phyloP scores from a whole-genome alignment of 208 protist species.

The Acanthamoeba triangularis region DNA sequence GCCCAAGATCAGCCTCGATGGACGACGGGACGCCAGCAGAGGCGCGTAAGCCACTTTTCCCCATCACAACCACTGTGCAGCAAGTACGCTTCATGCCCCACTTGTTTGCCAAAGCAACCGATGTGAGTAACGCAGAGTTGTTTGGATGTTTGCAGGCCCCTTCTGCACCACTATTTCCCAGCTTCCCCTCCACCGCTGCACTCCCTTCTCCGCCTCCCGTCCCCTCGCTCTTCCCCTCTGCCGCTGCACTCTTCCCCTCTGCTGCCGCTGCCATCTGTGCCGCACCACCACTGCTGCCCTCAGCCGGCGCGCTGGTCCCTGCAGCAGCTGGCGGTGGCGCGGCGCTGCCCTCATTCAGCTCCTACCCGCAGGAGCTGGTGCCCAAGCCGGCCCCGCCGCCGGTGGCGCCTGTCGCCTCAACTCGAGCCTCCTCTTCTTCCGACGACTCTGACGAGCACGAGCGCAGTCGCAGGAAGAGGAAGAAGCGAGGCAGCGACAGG shows the following conservation, averaged over 20 bases:
- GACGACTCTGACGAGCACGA: neutral
- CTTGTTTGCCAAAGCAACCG: neutral
- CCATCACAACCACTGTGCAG: neutral
- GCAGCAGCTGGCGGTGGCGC: neutral
- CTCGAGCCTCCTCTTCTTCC: neutral
- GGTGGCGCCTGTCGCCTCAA: neutral
- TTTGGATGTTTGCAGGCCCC: neutral
- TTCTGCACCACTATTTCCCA: neutral
- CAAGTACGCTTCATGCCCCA: neutral
- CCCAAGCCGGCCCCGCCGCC: neutral
- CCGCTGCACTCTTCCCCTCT: neutral
- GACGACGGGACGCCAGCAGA: neutral
- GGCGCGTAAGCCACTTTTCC: neutral
- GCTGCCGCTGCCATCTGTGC: neutral
- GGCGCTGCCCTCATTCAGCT: conserved; percentile 23
- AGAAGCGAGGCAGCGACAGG: neutral
- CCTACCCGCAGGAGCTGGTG: conserved; percentile 32
- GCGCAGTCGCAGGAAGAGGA: neutral
- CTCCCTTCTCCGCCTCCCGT: neutral
- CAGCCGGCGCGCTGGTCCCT: neutral
- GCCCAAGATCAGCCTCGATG: neutral
- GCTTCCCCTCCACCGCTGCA: neutral
- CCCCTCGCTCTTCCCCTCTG: neutral
- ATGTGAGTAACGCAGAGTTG: neutral
- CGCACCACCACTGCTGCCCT: neutral